Evolutionary conservation across 371 early-diverging fungal genomes (phyloP), one percentile per base, ranked within the genome.

Genomic region (Circinella umbellata): DNA sequence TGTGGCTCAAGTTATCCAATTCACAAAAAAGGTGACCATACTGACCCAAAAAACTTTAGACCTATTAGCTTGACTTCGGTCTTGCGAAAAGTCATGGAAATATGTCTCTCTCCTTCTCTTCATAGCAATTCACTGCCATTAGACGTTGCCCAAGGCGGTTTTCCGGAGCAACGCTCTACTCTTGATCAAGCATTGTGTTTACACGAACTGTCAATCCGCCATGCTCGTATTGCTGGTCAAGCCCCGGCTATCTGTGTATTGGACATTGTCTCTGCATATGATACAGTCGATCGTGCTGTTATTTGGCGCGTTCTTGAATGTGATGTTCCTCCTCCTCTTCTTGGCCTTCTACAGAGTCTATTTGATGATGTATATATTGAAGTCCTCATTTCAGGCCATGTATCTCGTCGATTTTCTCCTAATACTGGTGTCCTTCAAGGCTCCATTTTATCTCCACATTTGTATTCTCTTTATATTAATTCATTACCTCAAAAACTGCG

Each of bases 351-450:
- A 5, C 15, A 71, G 36, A 67, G 62, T 54, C 66, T 71, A 8
- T 67, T 70, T 66, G 63, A 70, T 61, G 39, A 61, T 37, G 46
- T 66, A 13, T 18, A n/a, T 14, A 38, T 70, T 0, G 53, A 66
- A 53, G 53, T 70, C 17, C 8, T 66, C 0, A 8, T 35, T 4
- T 48, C 49, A 7, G 66, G 61, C 35, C 38, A 8, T 20, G 49
- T 47, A 14, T 70, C 71, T 3, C 63, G 51, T 15, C 49, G 62
- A 0, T 68, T 68, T n/a, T 13, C 27, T 1, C 75, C 72, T 0
- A 4, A 13, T 6, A 66, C 71, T 13, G 73, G 79, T 4, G 76
- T 74, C 2, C 59, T 76, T 0, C 76, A 74, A 60, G 79, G 74
- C 0, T 79, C 69, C 1, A 67, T 77, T 5, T 63, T 77, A 1